Conservation (phyloP, 1,284 basidiomycete genomes). For the Mycena sp. region DNA sequence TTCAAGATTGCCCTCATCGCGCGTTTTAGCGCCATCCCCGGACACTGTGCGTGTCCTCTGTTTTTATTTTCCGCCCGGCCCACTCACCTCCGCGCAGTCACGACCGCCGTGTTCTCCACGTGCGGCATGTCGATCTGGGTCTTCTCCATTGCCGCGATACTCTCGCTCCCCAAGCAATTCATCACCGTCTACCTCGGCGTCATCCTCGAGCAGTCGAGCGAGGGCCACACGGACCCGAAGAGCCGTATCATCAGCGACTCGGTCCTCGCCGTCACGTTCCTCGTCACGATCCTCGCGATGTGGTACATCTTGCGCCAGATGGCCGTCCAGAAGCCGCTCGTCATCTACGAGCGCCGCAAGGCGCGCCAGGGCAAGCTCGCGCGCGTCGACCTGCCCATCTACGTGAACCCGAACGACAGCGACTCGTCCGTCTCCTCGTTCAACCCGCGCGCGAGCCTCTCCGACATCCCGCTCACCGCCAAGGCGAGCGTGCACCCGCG, state of each 20-base stretch:
- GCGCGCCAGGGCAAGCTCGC: constrained; percentile 54
- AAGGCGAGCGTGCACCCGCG: constrained; percentile 19
- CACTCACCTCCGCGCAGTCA: constrained; percentile 46
- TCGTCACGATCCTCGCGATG: constrained; percentile 82
- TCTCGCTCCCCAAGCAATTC: constrained; percentile 84
- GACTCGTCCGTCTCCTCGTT: constrained; percentile 9
- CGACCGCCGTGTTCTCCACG: constrained; percentile 82
- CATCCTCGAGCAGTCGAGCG: constrained; percentile 58
- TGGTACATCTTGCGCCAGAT: constrained; percentile 87
- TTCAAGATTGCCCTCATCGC: constrained; percentile 81
- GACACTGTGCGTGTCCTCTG: constrained; percentile 58
- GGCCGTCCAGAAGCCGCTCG: constrained; percentile 75
- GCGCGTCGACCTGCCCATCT: not conserved
- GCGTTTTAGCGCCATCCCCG: constrained; percentile 83
- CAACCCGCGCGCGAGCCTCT: constrained; percentile 18
- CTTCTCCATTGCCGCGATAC: constrained; percentile 75
- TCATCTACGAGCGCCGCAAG: constrained; percentile 81
- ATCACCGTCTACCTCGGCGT: constrained; percentile 81
- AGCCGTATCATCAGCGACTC: constrained; percentile 71
- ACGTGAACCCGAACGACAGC: constrained; percentile 24
- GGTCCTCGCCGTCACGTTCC: constrained; percentile 68
- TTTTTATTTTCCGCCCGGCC: no score
- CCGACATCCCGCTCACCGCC: constrained; percentile 28
- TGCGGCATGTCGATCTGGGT: constrained; percentile 81
- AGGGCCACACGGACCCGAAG: constrained; percentile 52